These are phyloP conservation scores for Paralagenidium karlingii DNA, from an alignment of 352 stramenopile genomes.

Conservation along the genomic window DNA sequence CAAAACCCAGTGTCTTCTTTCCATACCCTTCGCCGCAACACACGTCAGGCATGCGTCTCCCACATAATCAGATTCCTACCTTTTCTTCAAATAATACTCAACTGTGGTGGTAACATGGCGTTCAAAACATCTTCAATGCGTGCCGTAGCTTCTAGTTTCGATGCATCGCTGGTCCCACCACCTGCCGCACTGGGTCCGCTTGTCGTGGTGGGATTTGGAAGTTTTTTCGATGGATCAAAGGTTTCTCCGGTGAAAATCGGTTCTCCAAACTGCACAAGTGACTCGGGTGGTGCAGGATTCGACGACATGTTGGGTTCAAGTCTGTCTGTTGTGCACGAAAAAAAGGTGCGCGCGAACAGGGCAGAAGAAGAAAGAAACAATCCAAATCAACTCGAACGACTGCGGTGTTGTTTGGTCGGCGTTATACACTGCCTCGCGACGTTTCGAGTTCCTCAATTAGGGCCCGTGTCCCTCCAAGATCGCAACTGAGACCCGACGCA, in stretches of 20 bases:
- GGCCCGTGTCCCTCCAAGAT: too few relatives aligned
- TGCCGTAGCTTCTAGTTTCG: constrained; percentile 27
- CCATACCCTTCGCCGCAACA: constrained; percentile 47
- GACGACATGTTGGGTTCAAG: constrained; percentile 16
- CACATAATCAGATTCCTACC: constrained; percentile 2
- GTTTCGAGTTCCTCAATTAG: too few relatives aligned
- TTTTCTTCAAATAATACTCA: neutral
- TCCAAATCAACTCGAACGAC: constrained; percentile 1
- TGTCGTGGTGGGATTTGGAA: constrained; percentile 6
- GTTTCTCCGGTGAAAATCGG: constrained; percentile 85
- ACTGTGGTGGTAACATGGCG: constrained; percentile 63
- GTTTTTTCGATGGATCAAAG: constrained; percentile 39
- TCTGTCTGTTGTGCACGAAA: constrained; percentile 1
- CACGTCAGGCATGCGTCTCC: too few relatives aligned
- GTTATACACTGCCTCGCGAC: neutral
- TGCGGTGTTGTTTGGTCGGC: constrained; percentile 1
- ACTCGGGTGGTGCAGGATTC: constrained; percentile 64
- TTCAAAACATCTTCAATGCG: constrained; percentile 72
- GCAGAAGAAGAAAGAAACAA: too few relatives aligned
- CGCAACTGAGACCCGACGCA: too few relatives aligned
- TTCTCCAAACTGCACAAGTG: constrained; percentile 79
- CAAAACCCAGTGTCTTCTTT: constrained; percentile 75
- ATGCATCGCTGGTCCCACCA: constrained; percentile 10
- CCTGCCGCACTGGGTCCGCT: constrained; percentile 11
- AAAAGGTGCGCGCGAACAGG: too few relatives aligned